Conservation (phyloP, 78 protist genomes). For the Dictyostelium firmibasis region DNA sequence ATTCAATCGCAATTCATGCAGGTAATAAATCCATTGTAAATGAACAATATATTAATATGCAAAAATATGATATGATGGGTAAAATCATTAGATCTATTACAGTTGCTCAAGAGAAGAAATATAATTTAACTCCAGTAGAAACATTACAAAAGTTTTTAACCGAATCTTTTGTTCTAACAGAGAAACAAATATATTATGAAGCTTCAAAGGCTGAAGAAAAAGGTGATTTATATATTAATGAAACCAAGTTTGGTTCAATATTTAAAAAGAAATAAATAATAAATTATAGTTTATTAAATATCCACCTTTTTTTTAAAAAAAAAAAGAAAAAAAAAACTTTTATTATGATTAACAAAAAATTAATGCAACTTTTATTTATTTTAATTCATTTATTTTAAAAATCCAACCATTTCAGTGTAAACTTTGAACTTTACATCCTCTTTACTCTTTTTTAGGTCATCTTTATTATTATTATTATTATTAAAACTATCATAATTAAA, state of each 20-base stretch:
- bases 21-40: conserved; percentile 50
- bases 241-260: neutral
- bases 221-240: neutral
- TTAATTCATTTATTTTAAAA: neutral
- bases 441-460: neutral
- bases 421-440: neutral
- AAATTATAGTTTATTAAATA: neutral
- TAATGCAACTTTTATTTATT: too few species aligned
- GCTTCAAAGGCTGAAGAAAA: conserved; percentile 29
- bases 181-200: conserved; percentile 15
- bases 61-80: conserved; percentile 68
- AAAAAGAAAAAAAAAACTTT: neutral
- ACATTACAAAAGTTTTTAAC: conserved; percentile 25
- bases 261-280: conserved; percentile 10
- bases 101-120: conserved; percentile 18
- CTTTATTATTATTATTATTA: neutral
- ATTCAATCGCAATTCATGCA: conserved; percentile 40
- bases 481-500: neutral
- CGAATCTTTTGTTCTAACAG: neutral
- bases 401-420: neutral
- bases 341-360: too few species aligned
- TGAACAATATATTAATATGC: conserved; percentile 39
- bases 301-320: too few species aligned
- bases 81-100: conserved; percentile 31
- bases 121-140: conserved; percentile 42